phyloP scores from a whole-genome alignment of 768 basidiomycete genomes.

The Mycena leptocephala region DNA sequence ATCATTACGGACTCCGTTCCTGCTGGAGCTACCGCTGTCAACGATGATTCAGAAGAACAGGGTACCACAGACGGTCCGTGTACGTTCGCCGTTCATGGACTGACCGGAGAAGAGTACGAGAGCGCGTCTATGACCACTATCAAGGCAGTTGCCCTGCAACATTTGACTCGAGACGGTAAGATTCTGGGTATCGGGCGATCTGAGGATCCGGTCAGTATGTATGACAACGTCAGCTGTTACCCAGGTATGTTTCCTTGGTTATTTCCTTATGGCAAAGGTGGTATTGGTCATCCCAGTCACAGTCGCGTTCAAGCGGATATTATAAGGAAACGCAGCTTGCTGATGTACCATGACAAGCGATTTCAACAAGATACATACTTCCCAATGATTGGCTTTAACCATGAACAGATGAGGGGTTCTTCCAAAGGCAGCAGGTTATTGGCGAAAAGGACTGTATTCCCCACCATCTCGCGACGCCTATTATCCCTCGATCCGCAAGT shows the following conservation, averaged over 20 bases:
- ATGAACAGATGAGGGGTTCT: constrained; percentile 53
- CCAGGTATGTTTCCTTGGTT: constrained; percentile 57
- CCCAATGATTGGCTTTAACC: constrained; percentile 56
- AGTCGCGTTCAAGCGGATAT: too few species aligned
- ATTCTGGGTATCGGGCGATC: not conserved
- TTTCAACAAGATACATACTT: constrained; percentile 47
- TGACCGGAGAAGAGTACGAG: not conserved
- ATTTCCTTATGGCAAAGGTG: too few species aligned
- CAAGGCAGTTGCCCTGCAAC: not conserved
- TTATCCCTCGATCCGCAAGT: too few species aligned
- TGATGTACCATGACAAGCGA: constrained; percentile 51
- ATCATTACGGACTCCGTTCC: not conserved
- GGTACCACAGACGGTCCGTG: not conserved
- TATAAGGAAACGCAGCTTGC: constrained; percentile 39
- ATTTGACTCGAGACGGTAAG: not conserved
- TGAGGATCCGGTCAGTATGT: constrained; percentile 37
- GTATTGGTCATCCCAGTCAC: too few species aligned
- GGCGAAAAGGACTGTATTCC: too few species aligned
- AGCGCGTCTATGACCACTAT: not conserved
- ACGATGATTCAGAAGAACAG: not conserved
- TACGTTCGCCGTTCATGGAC: not conserved
- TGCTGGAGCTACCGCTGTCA: not conserved
- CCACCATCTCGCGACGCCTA: too few species aligned
- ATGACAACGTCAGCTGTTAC: constrained; percentile 52
- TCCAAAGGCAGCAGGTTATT: constrained; percentile 47